These are phyloP conservation scores for Solanum chmielewskii DNA, from an alignment of 257 asterid species.

Conservation along the genomic window DNA sequence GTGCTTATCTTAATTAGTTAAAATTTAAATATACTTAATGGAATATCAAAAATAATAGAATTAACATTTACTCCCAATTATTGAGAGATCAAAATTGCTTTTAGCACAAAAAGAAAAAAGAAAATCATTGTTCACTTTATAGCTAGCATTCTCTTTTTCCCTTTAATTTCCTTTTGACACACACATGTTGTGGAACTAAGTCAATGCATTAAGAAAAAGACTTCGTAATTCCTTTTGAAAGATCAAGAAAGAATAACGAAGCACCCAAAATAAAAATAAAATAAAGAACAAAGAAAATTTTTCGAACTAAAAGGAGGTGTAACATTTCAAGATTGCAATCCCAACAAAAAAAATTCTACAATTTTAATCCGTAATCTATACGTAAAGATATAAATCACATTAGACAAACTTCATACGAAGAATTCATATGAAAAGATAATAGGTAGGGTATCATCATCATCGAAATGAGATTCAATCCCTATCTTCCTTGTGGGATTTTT, in stretches of 20 bases:
- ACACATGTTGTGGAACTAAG: background rate
- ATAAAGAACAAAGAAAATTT: background rate
- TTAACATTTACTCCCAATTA: background rate
- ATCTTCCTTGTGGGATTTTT: background rate
- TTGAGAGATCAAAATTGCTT: background rate
- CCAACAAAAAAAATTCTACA: background rate
- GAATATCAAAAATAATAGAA: background rate
- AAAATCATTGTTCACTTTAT: background rate
- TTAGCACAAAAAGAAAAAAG: background rate
- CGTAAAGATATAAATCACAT: no score
- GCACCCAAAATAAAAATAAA: background rate
- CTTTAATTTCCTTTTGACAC: background rate
- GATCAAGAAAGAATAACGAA: background rate
- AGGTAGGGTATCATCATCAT: background rate
- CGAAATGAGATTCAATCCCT: background rate
- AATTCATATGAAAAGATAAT: background rate
- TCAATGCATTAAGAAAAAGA: background rate
- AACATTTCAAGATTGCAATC: background rate
- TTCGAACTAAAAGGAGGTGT: background rate
- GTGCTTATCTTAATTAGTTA: background rate
- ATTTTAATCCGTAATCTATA: fast-evolving
- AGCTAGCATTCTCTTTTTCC: background rate
- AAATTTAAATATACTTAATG: background rate
- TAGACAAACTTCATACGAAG: background rate
- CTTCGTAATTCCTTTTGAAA: background rate